Evolutionary conservation across 768 basidiomycete genomes (phyloP).

Genomic region (Gloeostereum incarnatum): DNA sequence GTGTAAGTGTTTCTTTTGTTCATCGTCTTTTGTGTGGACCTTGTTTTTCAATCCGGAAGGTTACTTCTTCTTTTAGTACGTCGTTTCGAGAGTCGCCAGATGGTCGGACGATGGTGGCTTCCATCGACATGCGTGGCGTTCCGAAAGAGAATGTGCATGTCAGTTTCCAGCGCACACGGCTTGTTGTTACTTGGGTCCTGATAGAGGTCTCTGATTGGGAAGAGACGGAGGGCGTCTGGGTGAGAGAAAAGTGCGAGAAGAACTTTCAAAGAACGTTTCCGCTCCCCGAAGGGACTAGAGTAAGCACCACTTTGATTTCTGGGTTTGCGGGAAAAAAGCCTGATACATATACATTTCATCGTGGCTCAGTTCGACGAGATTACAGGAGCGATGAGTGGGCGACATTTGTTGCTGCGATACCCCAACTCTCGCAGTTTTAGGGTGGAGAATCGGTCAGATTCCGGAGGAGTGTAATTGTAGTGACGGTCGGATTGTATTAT

Average conservation of each 20-base stretch:
- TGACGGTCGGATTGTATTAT: no score
- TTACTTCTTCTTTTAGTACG: no score
- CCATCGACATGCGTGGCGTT: slow-evolving; percentile 62
- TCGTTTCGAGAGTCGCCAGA: slow-evolving; percentile 65
- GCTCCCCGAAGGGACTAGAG: slow-evolving; percentile 65
- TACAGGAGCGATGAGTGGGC: slow-evolving; percentile 54
- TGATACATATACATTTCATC: not conserved
- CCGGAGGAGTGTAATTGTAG: slow-evolving; percentile 15
- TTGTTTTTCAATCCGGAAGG: slow-evolving; percentile 11
- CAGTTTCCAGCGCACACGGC: slow-evolving; percentile 52
- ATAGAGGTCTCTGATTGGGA: slow-evolving; percentile 51
- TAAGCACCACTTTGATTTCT: slow-evolving; percentile 18
- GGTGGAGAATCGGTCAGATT: slow-evolving; percentile 31
- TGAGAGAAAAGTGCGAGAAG: slow-evolving; percentile 55
- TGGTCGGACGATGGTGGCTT: slow-evolving; percentile 60
- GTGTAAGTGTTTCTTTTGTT: slow-evolving; percentile 33
- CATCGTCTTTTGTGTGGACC: slow-evolving; percentile 8
- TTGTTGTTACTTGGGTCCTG: slow-evolving; percentile 61
- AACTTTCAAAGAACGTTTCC: slow-evolving; percentile 61
- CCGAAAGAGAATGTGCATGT: slow-evolving; percentile 70
- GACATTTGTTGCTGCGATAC: slow-evolving; percentile 53
- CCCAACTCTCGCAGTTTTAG: slow-evolving; percentile 47
- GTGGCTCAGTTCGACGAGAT: slow-evolving; percentile 60
- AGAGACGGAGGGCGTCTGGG: slow-evolving; percentile 48
- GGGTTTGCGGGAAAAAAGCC: not conserved